phyloP scores from a whole-genome alignment of 805 yeast genomes.

The Pichia exigua region DNA sequence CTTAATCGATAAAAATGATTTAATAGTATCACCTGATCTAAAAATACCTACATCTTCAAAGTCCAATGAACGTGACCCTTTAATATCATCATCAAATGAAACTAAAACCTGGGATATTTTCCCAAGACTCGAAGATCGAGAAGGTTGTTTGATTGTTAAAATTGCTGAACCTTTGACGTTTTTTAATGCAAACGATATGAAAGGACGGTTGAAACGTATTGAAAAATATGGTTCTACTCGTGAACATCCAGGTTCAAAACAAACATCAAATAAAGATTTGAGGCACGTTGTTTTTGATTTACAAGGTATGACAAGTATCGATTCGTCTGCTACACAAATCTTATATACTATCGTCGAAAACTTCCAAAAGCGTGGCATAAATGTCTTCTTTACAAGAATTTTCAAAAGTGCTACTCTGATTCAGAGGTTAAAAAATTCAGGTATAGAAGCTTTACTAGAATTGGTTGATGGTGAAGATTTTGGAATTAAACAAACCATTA shows the following conservation, averaged over 20 bases:
- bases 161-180: constrained; percentile 86
- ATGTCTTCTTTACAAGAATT: constrained; percentile 55
- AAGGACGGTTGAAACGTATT: constrained; percentile 55
- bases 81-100: constrained; percentile 1
- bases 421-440: constrained; percentile 44
- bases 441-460: constrained; percentile 37
- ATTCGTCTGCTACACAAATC: constrained; percentile 72
- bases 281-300: constrained; percentile 65
- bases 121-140: constrained; percentile 38
- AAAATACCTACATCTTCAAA: background rate
- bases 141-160: constrained; percentile 69
- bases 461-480: constrained; percentile 18
- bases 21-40: background rate
- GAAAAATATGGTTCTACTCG: constrained; percentile 71
- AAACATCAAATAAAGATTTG: constrained; percentile 31
- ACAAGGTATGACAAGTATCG: constrained; percentile 74
- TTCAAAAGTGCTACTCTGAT: constrained; percentile 41
- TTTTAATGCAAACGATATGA: constrained; percentile 74
- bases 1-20: constrained; percentile 1
- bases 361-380: constrained; percentile 47
- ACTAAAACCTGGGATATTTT: background rate
- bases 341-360: constrained; percentile 50
- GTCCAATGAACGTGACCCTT: background rate
- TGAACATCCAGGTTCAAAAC: constrained; percentile 57
- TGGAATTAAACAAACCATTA: constrained; percentile 26